Conservation (phyloP, 192 early-diverging fungal genomes). For the Chytriomyces confervae region DNA sequence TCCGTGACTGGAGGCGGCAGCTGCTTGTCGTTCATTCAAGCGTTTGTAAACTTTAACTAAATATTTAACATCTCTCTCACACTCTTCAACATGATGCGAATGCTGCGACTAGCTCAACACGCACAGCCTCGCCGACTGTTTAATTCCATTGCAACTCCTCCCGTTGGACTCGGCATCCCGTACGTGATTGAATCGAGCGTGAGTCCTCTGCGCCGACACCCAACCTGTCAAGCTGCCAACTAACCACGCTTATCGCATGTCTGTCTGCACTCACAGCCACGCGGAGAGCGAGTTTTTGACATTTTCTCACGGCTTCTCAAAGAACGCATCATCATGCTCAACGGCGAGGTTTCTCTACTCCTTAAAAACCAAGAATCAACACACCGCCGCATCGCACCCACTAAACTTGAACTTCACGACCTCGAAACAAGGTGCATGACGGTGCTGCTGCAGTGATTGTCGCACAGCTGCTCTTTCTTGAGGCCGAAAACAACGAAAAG, state of each 20-base stretch:
- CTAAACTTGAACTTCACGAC: neutral
- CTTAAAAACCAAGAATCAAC: neutral
- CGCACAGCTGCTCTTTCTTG: slow-evolving; percentile 86
- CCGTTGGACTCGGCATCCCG: slow-evolving; percentile 46
- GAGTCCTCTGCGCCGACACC: neutral
- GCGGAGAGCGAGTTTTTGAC: slow-evolving; percentile 94
- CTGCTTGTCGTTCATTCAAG: too few relatives aligned
- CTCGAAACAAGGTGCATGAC: slow-evolving; percentile 70
- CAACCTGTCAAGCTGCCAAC: neutral
- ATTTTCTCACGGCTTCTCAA: slow-evolving; percentile 96
- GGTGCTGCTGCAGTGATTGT: slow-evolving; percentile 84
- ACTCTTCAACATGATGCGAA: too few relatives aligned
- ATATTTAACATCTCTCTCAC: too few relatives aligned
- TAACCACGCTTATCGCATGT: neutral
- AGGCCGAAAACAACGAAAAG: slow-evolving; percentile 93
- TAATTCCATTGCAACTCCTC: too few relatives aligned
- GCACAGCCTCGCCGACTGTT: too few relatives aligned
- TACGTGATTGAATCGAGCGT: slow-evolving; percentile 61
- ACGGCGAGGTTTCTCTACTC: slow-evolving; percentile 68
- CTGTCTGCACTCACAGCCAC: neutral
- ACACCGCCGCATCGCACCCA: too few relatives aligned
- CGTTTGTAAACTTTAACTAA: too few relatives aligned
- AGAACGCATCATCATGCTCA: slow-evolving; percentile 96
- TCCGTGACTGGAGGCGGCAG: too few relatives aligned
- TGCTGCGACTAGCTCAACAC: too few relatives aligned